Conservation (phyloP, 352 stramenopile species). For the Phytopythium sindhum region DNA sequence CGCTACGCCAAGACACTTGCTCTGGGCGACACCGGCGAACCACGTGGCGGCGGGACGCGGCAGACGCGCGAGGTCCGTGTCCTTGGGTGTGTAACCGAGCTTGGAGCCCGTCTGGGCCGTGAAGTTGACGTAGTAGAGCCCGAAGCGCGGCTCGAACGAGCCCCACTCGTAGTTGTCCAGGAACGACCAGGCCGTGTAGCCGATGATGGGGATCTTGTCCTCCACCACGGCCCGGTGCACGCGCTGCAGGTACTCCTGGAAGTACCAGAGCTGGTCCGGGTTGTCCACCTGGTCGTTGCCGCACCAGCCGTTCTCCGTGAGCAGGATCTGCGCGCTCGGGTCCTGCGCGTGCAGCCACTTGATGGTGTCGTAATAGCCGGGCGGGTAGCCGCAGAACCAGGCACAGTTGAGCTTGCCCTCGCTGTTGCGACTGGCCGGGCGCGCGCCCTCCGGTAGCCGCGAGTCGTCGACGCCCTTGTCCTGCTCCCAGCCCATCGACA, state of each 20-base stretch:
- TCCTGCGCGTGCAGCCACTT: slow-evolving; percentile 36
- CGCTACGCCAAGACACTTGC: slow-evolving; percentile 22
- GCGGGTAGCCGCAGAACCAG: slow-evolving; percentile 32
- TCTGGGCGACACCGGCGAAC: slow-evolving; percentile 27
- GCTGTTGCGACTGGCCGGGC: slow-evolving; percentile 24
- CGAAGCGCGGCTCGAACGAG: slow-evolving; percentile 46
- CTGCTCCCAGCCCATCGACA: slow-evolving; percentile 28
- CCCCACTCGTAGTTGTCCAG: slow-evolving; percentile 52
- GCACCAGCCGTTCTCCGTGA: slow-evolving; percentile 66
- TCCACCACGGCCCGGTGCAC: slow-evolving; percentile 38
- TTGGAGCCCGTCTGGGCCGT: slow-evolving; percentile 23
- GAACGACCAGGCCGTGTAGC: slow-evolving; percentile 32
- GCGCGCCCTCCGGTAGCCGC: slow-evolving; percentile 48
- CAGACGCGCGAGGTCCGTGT: slow-evolving; percentile 28
- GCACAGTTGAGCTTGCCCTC: slow-evolving; percentile 23
- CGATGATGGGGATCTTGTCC: slow-evolving; percentile 27
- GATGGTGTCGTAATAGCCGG: slow-evolving; percentile 35
- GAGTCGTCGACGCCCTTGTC: slow-evolving; percentile 34
- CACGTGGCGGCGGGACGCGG: slow-evolving; percentile 39
- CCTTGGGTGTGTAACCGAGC: slow-evolving; percentile 26
- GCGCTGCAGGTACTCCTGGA: slow-evolving; percentile 35
- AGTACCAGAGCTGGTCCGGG: slow-evolving; percentile 32
- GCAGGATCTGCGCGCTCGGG: slow-evolving; percentile 24
- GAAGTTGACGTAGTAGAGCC: slow-evolving; percentile 67
- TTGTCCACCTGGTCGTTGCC: slow-evolving; percentile 45